Conservation (phyloP, 2,329 filamentous ascomycete species). For the Blumeria graminis region DNA sequence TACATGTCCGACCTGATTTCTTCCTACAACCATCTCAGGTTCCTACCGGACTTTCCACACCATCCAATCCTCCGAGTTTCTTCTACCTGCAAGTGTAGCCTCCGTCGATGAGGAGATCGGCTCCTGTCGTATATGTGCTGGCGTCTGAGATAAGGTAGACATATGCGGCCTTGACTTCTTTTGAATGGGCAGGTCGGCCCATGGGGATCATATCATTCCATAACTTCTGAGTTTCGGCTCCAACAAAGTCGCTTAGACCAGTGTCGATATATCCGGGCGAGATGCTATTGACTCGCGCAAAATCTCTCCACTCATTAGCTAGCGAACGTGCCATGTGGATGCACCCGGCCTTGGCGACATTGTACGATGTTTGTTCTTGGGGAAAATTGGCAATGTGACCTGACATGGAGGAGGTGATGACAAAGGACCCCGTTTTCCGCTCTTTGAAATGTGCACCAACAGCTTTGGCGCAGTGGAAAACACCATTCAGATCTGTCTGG, state of each 20-base stretch:
- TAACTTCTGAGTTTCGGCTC: slow-evolving; percentile 28
- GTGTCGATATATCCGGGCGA: slow-evolving; percentile 47
- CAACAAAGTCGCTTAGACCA: slow-evolving; percentile 36
- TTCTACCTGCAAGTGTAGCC: slow-evolving; percentile 17
- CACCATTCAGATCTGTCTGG: slow-evolving; percentile 40
- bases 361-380: slow-evolving; percentile 42
- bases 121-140: slow-evolving; percentile 23
- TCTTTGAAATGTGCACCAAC: slow-evolving; percentile 43
- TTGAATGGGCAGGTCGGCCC: slow-evolving; percentile 38
- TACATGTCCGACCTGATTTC: too few relatives aligned
- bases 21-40: too few relatives aligned
- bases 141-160: slow-evolving; percentile 24
- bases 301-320: slow-evolving; percentile 46
- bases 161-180: slow-evolving; percentile 43
- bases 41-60: too few relatives aligned
- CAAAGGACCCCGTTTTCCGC: slow-evolving; percentile 35
- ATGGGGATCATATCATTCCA: slow-evolving; percentile 18
- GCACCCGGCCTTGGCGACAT: slow-evolving; percentile 40
- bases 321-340: slow-evolving; percentile 38
- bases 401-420: slow-evolving; percentile 41
- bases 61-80: too few relatives aligned
- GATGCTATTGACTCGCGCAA: slow-evolving; percentile 43
- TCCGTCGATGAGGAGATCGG: slow-evolving; percentile 25
- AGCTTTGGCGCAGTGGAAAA: slow-evolving; percentile 42
- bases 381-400: slow-evolving; percentile 30